Conservation (phyloP, 129 eudicot species). For the Smallanthus sonchifolius region DNA sequence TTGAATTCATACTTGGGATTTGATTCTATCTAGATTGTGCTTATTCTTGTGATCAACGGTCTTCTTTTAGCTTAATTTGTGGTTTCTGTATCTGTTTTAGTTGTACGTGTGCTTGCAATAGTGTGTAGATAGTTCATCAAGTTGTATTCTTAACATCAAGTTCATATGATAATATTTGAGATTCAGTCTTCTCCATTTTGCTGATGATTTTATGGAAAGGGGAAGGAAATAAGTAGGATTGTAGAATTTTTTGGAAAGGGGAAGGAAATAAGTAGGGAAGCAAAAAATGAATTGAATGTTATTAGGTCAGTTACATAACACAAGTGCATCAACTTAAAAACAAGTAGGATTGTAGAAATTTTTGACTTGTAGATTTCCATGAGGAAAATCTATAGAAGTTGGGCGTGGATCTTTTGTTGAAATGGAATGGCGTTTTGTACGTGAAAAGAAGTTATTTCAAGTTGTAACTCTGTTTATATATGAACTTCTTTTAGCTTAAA, state of each 20-base stretch:
- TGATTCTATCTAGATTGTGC: background rate
- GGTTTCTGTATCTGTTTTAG: background rate
- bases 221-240: background rate
- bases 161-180: background rate
- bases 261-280: background rate
- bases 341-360: slow-evolving; percentile 11
- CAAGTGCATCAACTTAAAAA: background rate
- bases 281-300: background rate
- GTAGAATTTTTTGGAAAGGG: background rate
- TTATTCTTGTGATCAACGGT: slow-evolving; percentile 7
- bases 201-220: background rate
- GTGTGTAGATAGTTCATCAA: background rate
- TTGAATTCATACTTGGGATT: background rate
- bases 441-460: background rate
- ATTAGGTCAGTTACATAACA: background rate
- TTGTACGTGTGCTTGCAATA: slow-evolving; percentile 11
- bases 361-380: background rate
- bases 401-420: background rate
- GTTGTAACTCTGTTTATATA: background rate
- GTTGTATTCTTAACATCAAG: background rate
- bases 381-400: background rate
- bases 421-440: background rate
- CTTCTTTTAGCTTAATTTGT: background rate
- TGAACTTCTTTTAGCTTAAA: background rate
- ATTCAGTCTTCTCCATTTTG: background rate